Percentiles rank a stretch among this genome's conserved stretches.
Conservation (phyloP, 345 rosid genomes). For the Conringia planisiliqua region DNA sequence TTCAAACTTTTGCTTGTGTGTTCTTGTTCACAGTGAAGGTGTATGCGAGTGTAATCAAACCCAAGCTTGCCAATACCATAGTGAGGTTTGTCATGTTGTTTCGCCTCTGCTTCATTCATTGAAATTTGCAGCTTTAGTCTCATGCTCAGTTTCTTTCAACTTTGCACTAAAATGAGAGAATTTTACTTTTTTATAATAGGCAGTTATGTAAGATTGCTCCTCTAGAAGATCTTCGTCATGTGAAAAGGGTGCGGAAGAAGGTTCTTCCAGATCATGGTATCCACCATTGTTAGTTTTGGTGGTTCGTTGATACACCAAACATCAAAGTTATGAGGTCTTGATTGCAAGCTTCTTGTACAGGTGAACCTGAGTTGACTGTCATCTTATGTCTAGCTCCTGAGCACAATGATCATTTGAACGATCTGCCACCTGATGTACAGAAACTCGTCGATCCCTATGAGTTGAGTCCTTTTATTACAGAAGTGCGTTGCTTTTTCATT, state of each 20-base stretch:
- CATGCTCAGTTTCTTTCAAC: neutral
- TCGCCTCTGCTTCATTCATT: neutral
- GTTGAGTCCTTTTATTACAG: conserved; percentile 71
- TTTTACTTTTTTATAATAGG: conserved; percentile 35
- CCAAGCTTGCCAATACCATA: conserved; percentile 56
- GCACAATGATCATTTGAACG: conserved; percentile 25
- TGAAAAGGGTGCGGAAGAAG: conserved; percentile 66
- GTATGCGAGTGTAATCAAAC: conserved; percentile 61
- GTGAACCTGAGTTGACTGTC: conserved; percentile 52
- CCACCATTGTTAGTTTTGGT: conserved; percentile 1
- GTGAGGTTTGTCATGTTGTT: conserved; percentile 48
- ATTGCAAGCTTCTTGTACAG: conserved; percentile 39
- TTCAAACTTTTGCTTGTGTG: neutral
- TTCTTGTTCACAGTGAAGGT: conserved; percentile 45
- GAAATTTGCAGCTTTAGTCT: neutral
- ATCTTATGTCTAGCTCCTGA: conserved; percentile 64
- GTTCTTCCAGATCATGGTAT: conserved; percentile 35
- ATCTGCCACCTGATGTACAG: conserved; percentile 45
- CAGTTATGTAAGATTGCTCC: conserved; percentile 63
- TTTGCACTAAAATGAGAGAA: neutral
- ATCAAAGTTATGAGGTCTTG: conserved; percentile 9
- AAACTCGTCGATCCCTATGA: conserved; percentile 59
- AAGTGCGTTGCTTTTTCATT: conserved; percentile 53
- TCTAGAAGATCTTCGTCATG: conserved; percentile 65
- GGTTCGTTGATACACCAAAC: neutral